phyloP scores from a whole-genome alignment of 2,329 filamentous ascomycete genomes.

The Pseudogymnoascus sp. region DNA sequence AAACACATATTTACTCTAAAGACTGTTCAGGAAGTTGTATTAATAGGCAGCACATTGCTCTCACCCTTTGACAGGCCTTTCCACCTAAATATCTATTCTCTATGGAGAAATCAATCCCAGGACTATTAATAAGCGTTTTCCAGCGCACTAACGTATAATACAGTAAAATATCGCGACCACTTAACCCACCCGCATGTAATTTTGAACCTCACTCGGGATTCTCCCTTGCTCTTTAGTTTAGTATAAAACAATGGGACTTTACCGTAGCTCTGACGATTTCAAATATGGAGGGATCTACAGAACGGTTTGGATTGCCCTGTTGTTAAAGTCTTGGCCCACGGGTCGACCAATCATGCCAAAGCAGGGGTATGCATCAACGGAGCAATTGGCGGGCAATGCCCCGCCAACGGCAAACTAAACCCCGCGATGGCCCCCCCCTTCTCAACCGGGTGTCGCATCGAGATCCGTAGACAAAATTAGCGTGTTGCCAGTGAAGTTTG shows the following conservation, averaged over 20 bases:
- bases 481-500: neutral
- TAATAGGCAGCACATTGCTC: neutral
- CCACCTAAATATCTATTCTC: neutral
- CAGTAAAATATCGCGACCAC: too few species aligned
- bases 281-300: too few species aligned
- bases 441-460: neutral
- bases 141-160: too few species aligned
- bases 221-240: too few species aligned
- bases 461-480: neutral
- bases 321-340: too few species aligned
- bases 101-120: neutral
- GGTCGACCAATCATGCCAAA: neutral
- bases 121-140: neutral
- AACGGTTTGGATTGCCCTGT: too few species aligned
- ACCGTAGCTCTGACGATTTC: too few species aligned
- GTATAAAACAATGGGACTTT: too few species aligned
- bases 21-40: neutral
- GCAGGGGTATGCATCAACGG: neutral
- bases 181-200: too few species aligned
- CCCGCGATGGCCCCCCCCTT: neutral
- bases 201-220: too few species aligned
- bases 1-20: neutral
- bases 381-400: neutral
- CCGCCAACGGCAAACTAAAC: neutral
- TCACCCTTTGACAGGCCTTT: neutral